Conservation (phyloP, 2,329 filamentous ascomycete genomes). For the Erysiphe pulchra region DNA sequence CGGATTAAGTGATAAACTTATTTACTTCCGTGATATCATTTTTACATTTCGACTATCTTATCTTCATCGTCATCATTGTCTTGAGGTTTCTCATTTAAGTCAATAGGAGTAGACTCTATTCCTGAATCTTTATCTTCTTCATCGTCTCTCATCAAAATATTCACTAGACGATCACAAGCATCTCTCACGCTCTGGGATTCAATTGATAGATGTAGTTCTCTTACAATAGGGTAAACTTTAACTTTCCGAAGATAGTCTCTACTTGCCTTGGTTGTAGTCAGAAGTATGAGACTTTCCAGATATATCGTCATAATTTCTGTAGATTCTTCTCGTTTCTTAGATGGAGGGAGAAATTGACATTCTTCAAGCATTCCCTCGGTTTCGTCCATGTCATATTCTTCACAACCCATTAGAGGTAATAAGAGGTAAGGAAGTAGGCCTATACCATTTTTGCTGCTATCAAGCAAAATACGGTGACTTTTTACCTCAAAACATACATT, state of each 20-base stretch:
- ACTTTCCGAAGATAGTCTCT: conserved; percentile 49
- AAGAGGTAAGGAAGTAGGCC: conserved; percentile 75
- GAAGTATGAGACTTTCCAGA: conserved; percentile 61
- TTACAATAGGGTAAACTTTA: conserved; percentile 69
- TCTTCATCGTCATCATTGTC: conserved; percentile 12
- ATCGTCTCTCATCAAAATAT: conserved; percentile 22
- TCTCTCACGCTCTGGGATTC: conserved; percentile 60
- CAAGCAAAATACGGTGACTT: conserved; percentile 44
- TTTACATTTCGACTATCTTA: conserved; percentile 14
- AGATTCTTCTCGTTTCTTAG: conserved; percentile 68
- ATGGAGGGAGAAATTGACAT: conserved; percentile 64
- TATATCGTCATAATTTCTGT: conserved; percentile 58
- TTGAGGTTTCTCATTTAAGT: neutral
- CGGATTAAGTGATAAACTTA: too few species aligned
- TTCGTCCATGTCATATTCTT: conserved; percentile 76
- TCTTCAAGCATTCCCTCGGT: conserved; percentile 69
- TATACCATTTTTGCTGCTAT: conserved; percentile 32
- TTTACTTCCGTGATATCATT: too few species aligned
- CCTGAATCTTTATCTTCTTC: conserved; percentile 3
- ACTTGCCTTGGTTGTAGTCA: conserved; percentile 54
- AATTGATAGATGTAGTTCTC: conserved; percentile 60
- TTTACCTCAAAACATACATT: conserved; percentile 68
- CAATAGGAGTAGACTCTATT: neutral
- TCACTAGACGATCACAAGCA: conserved; percentile 69
- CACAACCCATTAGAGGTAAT: conserved; percentile 63